Evolutionary conservation across 2,329 filamentous ascomycete species (phyloP).

Genomic region (Fusarium tupiense): DNA sequence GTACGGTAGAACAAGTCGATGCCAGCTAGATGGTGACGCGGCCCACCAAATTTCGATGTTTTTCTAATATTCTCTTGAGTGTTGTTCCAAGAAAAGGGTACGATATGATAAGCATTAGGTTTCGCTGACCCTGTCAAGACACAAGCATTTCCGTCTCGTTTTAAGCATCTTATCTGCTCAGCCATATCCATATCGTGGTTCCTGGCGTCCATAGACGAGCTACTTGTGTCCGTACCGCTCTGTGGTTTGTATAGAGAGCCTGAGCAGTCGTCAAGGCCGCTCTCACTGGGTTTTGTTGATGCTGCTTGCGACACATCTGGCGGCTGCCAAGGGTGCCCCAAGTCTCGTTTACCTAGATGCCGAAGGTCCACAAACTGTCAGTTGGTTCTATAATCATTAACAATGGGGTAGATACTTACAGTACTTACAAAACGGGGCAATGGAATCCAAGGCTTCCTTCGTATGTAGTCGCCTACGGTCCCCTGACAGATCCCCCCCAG

Average conservation of each 20-base stretch:
- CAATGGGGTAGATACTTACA: not conserved
- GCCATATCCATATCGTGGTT: not conserved
- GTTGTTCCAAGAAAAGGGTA: not conserved
- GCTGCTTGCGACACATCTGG: not conserved
- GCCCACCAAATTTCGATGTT: not conserved
- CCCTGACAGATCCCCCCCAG: not conserved
- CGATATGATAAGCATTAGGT: not conserved
- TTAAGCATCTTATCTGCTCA: not conserved
- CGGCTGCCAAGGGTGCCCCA: not conserved
- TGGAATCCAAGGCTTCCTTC: not conserved
- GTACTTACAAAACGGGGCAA: not conserved
- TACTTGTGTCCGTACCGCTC: not conserved
- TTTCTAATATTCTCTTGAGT: not conserved
- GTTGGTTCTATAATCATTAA: not conserved
- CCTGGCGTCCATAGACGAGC: not conserved
- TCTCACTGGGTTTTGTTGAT: not conserved
- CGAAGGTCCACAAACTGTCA: not conserved
- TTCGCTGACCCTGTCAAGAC: not conserved
- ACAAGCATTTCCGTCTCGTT: not conserved
- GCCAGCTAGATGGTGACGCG: not conserved
- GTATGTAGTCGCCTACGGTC: not conserved
- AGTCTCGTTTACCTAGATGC: not conserved
- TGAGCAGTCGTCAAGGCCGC: not conserved
- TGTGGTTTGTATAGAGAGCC: not conserved
- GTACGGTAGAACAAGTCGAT: not conserved